Conservation (phyloP, 78 protist genomes). For the Chrysochromulina parva region DNA sequence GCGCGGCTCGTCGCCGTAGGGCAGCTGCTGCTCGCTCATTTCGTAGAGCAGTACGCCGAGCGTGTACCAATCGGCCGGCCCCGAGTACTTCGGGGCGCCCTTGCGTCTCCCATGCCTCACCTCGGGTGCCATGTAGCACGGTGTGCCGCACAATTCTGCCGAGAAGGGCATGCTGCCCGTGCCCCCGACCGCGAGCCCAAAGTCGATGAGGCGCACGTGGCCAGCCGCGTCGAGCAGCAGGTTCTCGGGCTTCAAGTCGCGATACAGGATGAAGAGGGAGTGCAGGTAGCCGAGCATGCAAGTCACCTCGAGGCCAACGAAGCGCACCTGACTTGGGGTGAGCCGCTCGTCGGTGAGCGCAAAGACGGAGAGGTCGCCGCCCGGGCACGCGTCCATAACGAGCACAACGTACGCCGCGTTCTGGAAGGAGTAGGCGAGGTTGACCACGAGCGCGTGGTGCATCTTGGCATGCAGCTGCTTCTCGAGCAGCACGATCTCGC, state of each 20-base stretch:
- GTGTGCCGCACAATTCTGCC: too few species aligned
- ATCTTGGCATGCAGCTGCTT: not conserved
- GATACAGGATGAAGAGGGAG: not conserved
- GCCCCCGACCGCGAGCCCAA: too few species aligned
- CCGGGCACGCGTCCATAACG: not conserved
- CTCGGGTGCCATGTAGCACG: too few species aligned
- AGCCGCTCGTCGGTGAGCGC: not conserved
- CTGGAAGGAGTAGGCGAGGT: slow-evolving; percentile 21
- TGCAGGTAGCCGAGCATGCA: not conserved
- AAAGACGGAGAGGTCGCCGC: not conserved
- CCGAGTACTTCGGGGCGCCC: too few species aligned
- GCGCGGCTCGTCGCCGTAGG: slow-evolving; percentile 69
- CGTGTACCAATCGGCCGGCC: slow-evolving; percentile 95
- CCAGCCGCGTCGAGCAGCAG: not conserved
- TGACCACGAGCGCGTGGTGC: slow-evolving; percentile 20
- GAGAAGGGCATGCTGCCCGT: too few species aligned
- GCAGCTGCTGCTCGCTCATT: slow-evolving; percentile 80
- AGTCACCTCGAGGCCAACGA: not conserved
- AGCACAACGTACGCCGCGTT: not conserved
- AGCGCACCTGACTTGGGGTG: not conserved
- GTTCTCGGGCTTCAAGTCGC: slow-evolving; percentile 34
- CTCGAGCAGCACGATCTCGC: not conserved
- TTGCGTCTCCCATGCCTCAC: too few species aligned
- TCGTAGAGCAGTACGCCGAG: slow-evolving; percentile 84
- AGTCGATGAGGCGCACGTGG: too few species aligned